Evolutionary conservation across 306 rosid genomes (phyloP).

Genomic region (Quillaja saponaria): DNA sequence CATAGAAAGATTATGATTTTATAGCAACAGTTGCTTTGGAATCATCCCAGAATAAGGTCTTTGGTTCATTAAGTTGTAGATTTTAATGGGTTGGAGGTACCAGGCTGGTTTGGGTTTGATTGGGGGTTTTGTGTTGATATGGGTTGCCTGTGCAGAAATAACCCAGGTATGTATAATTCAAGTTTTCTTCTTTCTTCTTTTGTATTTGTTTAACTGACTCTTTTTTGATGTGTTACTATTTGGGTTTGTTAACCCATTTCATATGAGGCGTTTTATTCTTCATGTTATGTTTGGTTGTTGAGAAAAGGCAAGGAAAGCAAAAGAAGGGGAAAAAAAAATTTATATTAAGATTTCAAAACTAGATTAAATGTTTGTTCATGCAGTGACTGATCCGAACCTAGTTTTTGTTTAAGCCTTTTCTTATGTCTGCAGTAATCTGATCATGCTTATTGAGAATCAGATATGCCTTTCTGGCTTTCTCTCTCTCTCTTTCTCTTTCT

Average conservation of each 20-base stretch:
- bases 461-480: no score
- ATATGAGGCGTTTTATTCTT: neutral
- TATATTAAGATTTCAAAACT: neutral
- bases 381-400: neutral
- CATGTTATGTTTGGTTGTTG: neutral
- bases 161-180: constrained; percentile 55
- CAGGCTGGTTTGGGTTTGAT: constrained; percentile 61
- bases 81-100: constrained; percentile 61
- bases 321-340: neutral
- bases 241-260: neutral
- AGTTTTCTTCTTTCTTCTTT: neutral
- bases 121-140: constrained; percentile 53
- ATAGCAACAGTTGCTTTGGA: constrained; percentile 8
- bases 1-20: constrained; percentile 12
- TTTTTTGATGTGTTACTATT: neutral
- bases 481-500: no score
- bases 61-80: neutral
- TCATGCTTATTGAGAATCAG: no score
- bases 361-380: neutral
- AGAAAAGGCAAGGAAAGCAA: constrained; percentile 10
- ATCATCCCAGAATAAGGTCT: constrained; percentile 2
- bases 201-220: no score
- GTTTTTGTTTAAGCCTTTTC: no score
- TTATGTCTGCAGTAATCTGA: no score
- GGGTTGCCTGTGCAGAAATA: constrained; percentile 74